Evolutionary conservation across 2,329 filamentous ascomycete genomes (phyloP), one percentile per base, ranked within the genome.

Genomic region (Aureobasidium sp.): DNA sequence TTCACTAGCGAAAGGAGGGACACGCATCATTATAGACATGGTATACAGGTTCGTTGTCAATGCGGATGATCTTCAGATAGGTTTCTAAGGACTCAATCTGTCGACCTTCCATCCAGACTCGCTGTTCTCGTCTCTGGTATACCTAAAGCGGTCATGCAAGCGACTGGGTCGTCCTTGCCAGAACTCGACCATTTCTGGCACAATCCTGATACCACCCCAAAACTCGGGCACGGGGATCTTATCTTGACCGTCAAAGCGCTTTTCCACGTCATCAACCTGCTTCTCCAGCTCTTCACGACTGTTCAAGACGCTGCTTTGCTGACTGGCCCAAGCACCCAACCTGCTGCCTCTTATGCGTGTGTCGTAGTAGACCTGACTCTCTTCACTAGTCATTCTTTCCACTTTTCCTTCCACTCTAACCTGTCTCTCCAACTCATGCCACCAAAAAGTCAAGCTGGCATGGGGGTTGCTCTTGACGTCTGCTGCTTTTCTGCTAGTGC

Each of bases 161-260:
- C 94, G 82, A 76, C 88, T 96, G 71, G 90, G 83, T 69, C 94
- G 83, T 2, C 94, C 94, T 79, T 97, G 92, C 84, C 94, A 99
- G 73, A 99, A 99, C 81, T 99, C 94, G 53, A 99, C 82, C 68
- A 85, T 84, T 70, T 91, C 88, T 0, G 94, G 93, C 66, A 92
- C 81, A 64, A 99, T 83, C 68, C 93, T 85, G 73, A 97, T 72
- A 0, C 94, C 94, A 33, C 94, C 94, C 94, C 94, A 99, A 73
- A 96, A 97, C 11, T 89, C 87, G 4, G 94, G 94, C 54, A 97
- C 86, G 1, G 92, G 92, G 66, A 99, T 96, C 62, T 89, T 76
- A 31, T 96, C 89, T 66, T 82, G 70, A 1, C 85, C 89, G 45
- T 86, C 82, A 72, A 96, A 99, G 67, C 78, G 81, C 73, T 82